Evolutionary conservation across 2,329 filamentous ascomycete species (phyloP).

Genomic region (Aspergillus amoenus): DNA sequence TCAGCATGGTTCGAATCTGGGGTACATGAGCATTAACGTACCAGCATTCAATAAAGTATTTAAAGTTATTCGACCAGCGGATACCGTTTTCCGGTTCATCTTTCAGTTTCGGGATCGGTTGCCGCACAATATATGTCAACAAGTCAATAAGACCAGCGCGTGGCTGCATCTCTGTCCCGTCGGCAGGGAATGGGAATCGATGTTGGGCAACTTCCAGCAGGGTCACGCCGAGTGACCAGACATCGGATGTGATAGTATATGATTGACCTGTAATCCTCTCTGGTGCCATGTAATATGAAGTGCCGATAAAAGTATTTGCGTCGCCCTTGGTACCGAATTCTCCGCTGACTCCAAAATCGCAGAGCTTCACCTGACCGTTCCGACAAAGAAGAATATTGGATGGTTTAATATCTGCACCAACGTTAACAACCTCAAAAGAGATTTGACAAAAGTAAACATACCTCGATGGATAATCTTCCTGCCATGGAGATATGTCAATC

Average conservation of each 20-base stretch:
- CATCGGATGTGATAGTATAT: slow-evolving; percentile 97
- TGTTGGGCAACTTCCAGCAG: slow-evolving; percentile 99
- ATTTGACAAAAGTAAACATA: slow-evolving; percentile 24
- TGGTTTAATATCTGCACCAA: slow-evolving; percentile 78
- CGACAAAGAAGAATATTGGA: slow-evolving; percentile 94
- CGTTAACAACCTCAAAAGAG: neutral
- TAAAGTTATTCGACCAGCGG: slow-evolving; percentile 95
- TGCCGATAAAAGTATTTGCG: slow-evolving; percentile 98
- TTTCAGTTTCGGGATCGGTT: slow-evolving; percentile 91
- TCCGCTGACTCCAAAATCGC: slow-evolving; percentile 96
- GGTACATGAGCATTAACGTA: slow-evolving; percentile 43
- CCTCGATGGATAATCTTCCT: slow-evolving; percentile 94
- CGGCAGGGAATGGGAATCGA: slow-evolving; percentile 95
- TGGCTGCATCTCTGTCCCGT: slow-evolving; percentile 93
- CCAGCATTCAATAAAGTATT: slow-evolving; percentile 99
- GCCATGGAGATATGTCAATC: slow-evolving; percentile 89
- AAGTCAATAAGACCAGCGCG: slow-evolving; percentile 90
- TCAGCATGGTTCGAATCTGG: slow-evolving; percentile 9
- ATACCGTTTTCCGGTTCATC: slow-evolving; percentile 89
- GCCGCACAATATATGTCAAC: slow-evolving; percentile 93
- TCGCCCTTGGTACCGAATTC: slow-evolving; percentile 99
- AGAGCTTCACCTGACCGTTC: slow-evolving; percentile 91
- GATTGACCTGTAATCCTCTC: slow-evolving; percentile 96
- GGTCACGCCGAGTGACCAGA: slow-evolving; percentile 96
- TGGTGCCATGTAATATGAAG: slow-evolving; percentile 98